Percentiles rank a stretch among this genome's conserved stretches.
These are phyloP conservation scores for Laguncularia racemosa DNA, from an alignment of 345 rosid genomes.

Conservation along the genomic window DNA sequence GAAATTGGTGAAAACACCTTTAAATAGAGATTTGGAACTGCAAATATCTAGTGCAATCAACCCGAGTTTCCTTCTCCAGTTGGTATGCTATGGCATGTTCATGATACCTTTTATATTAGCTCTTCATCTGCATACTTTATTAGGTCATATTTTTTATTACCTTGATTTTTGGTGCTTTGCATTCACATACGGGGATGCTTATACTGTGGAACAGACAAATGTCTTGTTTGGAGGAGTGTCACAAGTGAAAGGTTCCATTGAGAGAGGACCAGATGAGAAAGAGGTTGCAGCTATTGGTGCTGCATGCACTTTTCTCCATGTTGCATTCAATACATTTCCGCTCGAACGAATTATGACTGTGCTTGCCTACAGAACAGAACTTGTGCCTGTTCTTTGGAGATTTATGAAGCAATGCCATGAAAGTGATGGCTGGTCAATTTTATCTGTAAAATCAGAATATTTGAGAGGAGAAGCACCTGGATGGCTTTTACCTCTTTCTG, in stretches of 20 bases:
- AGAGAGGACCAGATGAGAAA: slow-evolving; percentile 44
- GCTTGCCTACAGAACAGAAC: slow-evolving; percentile 92
- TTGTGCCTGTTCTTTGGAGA: slow-evolving; percentile 85
- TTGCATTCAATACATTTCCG: slow-evolving; percentile 66
- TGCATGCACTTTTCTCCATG: slow-evolving; percentile 88
- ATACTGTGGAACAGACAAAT: slow-evolving; percentile 54
- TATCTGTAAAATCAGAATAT: slow-evolving; percentile 48
- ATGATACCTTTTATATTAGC: slow-evolving; percentile 9
- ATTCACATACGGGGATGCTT: slow-evolving; percentile 8
- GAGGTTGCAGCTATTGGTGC: slow-evolving; percentile 81
- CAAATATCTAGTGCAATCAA: slow-evolving; percentile 73
- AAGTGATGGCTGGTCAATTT: slow-evolving; percentile 70
- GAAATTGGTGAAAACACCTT: slow-evolving; percentile 36
- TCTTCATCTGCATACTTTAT: slow-evolving; percentile 10
- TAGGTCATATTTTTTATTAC: slow-evolving; percentile 1
- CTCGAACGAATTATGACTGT: slow-evolving; percentile 81
- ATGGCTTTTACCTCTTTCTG: slow-evolving; percentile 89
- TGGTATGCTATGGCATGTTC: slow-evolving; percentile 46
- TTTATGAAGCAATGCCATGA: slow-evolving; percentile 88
- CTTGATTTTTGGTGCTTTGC: background rate
- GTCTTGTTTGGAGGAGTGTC: slow-evolving; percentile 57
- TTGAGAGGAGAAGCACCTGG: slow-evolving; percentile 83
- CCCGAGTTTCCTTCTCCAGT: slow-evolving; percentile 82
- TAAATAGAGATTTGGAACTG: slow-evolving; percentile 52
- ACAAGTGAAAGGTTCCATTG: slow-evolving; percentile 21